Conservation (phyloP, 441 rosid genomes). For the Gossypium gossypioides region DNA sequence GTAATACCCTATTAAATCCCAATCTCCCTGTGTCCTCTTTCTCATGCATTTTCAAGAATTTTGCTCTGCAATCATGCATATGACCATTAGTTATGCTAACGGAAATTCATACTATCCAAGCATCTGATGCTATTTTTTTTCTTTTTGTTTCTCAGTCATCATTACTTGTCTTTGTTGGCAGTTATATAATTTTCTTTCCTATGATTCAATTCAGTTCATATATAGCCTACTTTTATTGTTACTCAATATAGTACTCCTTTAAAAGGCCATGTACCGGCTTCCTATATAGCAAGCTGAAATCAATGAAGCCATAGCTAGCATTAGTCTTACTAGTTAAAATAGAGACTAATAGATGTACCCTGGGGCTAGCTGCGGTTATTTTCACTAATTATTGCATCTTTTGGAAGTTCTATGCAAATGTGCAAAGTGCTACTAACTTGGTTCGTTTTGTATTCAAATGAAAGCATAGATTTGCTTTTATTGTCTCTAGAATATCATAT, state of each 20-base stretch:
- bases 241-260: background rate
- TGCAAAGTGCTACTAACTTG: background rate
- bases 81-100: slow-evolving; percentile 6
- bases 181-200: background rate
- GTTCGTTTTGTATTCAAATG: slow-evolving; percentile 2
- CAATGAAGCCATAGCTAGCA: background rate
- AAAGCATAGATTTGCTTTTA: background rate
- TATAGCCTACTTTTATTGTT: background rate
- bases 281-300: background rate
- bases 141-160: background rate
- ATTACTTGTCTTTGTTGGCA: background rate
- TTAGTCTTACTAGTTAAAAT: background rate
- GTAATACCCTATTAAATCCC: slow-evolving; percentile 41
- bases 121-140: background rate
- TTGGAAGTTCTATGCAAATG: background rate
- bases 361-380: background rate
- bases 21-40: background rate
- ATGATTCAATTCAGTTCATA: background rate
- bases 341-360: background rate
- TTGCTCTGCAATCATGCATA: background rate
- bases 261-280: background rate
- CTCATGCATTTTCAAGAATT: background rate
- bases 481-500: background rate
- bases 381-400: background rate
- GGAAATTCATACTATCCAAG: background rate